Evolutionary conservation across 305 asterid species (phyloP).

Genomic region (Rubia occidens): DNA sequence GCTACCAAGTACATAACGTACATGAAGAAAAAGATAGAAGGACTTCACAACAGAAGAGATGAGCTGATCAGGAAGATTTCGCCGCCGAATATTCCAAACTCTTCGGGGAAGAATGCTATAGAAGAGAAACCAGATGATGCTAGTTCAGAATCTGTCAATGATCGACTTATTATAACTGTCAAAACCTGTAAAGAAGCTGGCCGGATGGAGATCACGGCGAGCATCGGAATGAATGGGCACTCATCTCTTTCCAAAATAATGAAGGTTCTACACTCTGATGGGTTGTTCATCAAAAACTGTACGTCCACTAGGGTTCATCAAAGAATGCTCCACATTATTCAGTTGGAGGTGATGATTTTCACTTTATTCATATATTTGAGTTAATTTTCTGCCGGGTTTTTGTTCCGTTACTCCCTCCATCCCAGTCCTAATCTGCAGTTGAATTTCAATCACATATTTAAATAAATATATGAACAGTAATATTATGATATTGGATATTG

Average conservation of each 20-base stretch:
- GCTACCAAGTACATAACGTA: conserved; percentile 34
- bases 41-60: conserved; percentile 33
- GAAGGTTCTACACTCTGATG: conserved; percentile 21
- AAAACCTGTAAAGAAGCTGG: conserved; percentile 14
- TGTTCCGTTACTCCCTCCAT: not conserved
- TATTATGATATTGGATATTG: too few relatives aligned
- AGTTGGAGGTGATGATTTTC: conserved; percentile 11
- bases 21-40: conserved; percentile 30
- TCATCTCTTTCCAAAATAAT: conserved; percentile 36
- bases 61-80: conserved; percentile 25
- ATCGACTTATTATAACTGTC: conserved; percentile 22
- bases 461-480: too few relatives aligned
- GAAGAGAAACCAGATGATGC: not conserved
- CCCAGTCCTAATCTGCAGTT: too few relatives aligned
- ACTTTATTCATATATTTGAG: not conserved
- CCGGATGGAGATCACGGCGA: conserved; percentile 38
- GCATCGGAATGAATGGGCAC: conserved; percentile 6
- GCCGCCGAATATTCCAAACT: not conserved
- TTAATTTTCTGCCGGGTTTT: not conserved
- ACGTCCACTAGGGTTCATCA: conserved; percentile 27
- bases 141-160: not conserved
- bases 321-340: conserved; percentile 39
- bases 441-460: too few relatives aligned
- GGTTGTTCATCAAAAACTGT: conserved; percentile 28
- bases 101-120: not conserved